These are phyloP conservation scores for Trichoderma virens DNA, from an alignment of 495 filamentous ascomycete genomes.

Conservation along the genomic window DNA sequence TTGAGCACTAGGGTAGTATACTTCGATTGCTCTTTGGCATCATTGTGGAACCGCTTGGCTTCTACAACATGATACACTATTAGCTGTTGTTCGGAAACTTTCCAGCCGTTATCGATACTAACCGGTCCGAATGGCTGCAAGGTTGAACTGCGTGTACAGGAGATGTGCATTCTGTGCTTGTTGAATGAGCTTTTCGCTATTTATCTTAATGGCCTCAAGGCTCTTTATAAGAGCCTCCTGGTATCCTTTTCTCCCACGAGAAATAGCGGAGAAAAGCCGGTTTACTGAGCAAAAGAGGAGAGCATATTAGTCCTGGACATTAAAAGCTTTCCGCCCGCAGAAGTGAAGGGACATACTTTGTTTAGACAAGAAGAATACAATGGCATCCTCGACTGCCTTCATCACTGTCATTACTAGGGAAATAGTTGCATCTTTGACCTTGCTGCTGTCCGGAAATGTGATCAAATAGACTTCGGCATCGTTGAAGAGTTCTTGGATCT, in stretches of 20 bases:
- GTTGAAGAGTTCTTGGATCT: background rate
- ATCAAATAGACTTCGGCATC: background rate
- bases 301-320: background rate
- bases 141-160: background rate
- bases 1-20: background rate
- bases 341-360: background rate
- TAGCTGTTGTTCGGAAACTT: background rate
- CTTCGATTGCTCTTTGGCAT: background rate
- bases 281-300: background rate
- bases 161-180: background rate
- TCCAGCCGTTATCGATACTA: background rate
- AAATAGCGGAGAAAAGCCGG: background rate
- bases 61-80: background rate
- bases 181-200: background rate
- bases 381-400: background rate
- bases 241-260: background rate
- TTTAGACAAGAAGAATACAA: background rate
- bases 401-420: background rate
- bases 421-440: background rate
- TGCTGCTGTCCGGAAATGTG: background rate
- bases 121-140: background rate
- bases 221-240: background rate
- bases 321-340: background rate
- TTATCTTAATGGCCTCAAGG: background rate
- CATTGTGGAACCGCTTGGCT: background rate